Percentiles rank a stretch among this genome's conserved stretches.
Conservation (phyloP, 1,139 yeast species). For the Barnettozyma hawaiiensis region DNA sequence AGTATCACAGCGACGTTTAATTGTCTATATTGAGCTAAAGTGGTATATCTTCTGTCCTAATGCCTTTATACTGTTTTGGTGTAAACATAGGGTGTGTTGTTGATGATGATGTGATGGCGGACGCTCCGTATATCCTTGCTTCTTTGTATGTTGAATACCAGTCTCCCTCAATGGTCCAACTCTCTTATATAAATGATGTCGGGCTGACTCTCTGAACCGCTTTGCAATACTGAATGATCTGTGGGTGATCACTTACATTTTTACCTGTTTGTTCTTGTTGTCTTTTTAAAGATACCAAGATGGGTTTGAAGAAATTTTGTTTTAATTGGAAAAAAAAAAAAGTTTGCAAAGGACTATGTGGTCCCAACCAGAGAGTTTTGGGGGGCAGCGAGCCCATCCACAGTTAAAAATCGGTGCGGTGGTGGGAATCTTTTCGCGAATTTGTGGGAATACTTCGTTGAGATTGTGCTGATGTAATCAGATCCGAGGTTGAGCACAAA, state of each 20-base stretch:
- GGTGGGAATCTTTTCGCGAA: slow-evolving; percentile 2
- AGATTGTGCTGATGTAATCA: too few species aligned
- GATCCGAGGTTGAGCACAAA: too few species aligned
- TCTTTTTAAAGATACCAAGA: neutral
- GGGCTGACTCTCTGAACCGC: neutral
- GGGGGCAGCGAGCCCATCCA: too few species aligned
- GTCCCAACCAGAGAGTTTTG: slow-evolving; percentile 8
- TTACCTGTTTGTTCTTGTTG: slow-evolving; percentile 9
- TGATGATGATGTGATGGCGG: too few species aligned
- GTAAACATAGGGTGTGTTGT: neutral
- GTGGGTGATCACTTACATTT: slow-evolving; percentile 9
- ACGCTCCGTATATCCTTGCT: neutral
- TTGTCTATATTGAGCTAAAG: too few species aligned
- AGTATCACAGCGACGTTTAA: too few species aligned
- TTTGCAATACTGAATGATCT: slow-evolving; percentile 2
- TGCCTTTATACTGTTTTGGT: neutral
- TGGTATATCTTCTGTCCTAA: too few species aligned
- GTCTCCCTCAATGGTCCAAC: neutral
- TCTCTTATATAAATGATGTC: neutral
- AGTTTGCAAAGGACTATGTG: slow-evolving; percentile 5
- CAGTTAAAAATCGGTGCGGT: too few species aligned
- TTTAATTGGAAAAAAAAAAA: slow-evolving; percentile 10
- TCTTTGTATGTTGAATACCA: neutral
- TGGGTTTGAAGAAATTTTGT: slow-evolving; percentile 7
- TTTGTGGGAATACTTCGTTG: too few species aligned